Conservation (phyloP, 78 protist species). For the Speleostelium caveatum region DNA sequence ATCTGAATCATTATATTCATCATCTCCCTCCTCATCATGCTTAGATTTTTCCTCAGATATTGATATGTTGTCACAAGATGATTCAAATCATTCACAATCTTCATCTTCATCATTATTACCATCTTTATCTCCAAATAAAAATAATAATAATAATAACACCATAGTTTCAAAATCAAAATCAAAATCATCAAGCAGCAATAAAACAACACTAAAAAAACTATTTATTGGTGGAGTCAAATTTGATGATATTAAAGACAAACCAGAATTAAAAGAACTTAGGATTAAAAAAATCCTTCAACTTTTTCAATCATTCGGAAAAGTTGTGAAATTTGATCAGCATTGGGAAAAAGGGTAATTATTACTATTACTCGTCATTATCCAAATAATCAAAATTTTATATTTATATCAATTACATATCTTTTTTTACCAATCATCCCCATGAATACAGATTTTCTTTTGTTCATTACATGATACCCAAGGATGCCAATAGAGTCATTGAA, state of each 20-base stretch:
- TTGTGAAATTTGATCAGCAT: slow-evolving; percentile 2
- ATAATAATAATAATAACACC: not conserved
- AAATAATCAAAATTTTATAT: not conserved
- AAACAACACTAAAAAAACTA: not conserved
- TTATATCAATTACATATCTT: not conserved
- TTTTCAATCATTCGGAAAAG: slow-evolving; percentile 34
- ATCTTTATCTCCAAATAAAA: slow-evolving; percentile 3
- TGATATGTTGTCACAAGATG: not conserved
- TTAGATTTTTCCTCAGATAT: too few relatives aligned
- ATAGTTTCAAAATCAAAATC: not conserved
- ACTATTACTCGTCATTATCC: not conserved
- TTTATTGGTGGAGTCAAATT: slow-evolving; percentile 67
- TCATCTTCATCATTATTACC: not conserved
- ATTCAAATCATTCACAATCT: not conserved
- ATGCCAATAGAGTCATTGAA: slow-evolving; percentile 1
- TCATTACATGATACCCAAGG: not conserved
- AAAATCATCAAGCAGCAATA: not conserved
- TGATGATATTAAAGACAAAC: slow-evolving; percentile 17
- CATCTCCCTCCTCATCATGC: slow-evolving; percentile 29
- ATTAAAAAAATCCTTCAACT: slow-evolving; percentile 3
- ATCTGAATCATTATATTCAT: slow-evolving; percentile 14
- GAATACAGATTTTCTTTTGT: slow-evolving; percentile 35
- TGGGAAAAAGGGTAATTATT: slow-evolving; percentile 52
- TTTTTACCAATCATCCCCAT: not conserved
- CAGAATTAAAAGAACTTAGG: slow-evolving; percentile 11